These are phyloP conservation scores for Excoecaria agallocha DNA, from an alignment of 345 rosid genomes.

Conservation along the genomic window DNA sequence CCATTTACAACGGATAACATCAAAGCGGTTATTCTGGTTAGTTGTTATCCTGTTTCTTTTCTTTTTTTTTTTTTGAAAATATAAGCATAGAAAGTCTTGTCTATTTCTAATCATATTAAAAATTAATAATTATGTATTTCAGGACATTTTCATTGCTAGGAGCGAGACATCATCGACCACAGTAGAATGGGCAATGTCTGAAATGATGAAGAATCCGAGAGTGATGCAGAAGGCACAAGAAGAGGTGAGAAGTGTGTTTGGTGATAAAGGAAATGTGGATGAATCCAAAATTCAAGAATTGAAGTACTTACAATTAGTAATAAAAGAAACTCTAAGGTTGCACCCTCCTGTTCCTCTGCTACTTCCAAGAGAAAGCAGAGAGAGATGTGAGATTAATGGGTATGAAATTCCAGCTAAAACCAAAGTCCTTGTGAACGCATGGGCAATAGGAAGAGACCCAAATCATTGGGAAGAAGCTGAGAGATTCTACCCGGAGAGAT, in stretches of 20 bases:
- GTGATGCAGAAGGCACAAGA: conserved; percentile 25
- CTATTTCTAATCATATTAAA: neutral
- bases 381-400: conserved; percentile 19
- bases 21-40: conserved; percentile 5
- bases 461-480: conserved; percentile 28
- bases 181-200: conserved; percentile 26
- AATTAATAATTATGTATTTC: neutral
- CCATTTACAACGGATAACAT: neutral
- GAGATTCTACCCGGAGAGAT: conserved; percentile 30
- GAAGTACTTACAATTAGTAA: neutral
- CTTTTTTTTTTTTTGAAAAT: too few relatives aligned
- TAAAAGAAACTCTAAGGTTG: conserved; percentile 33
- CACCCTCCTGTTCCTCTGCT: conserved; percentile 30
- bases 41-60: neutral
- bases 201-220: conserved; percentile 27
- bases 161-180: conserved; percentile 26
- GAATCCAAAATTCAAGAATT: conserved; percentile 9
- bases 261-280: conserved; percentile 5
- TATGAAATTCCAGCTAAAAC: conserved; percentile 14
- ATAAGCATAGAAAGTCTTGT: too few relatives aligned
- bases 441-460: conserved; percentile 36
- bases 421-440: conserved; percentile 25
- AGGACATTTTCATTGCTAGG: conserved; percentile 26
- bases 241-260: conserved; percentile 26
- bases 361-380: conserved; percentile 33